phyloP scores from a whole-genome alignment of 805 yeast species.

The Saccharomycopsis capsularis region DNA sequence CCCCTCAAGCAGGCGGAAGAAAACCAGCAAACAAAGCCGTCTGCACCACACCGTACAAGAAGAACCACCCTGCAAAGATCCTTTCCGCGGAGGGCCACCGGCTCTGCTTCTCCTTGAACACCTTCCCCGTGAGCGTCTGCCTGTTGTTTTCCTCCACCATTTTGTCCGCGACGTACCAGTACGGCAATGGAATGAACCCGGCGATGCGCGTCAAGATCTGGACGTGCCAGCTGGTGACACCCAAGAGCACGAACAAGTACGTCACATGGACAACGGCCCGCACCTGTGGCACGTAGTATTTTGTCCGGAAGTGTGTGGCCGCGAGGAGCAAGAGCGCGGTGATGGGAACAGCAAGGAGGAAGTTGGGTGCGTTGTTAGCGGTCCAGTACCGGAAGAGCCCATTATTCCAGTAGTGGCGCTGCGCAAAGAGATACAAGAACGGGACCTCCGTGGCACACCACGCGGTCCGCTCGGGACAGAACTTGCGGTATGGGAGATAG shows the following conservation, averaged over 20 bases:
- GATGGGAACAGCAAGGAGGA: constrained; percentile 67
- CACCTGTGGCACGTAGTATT: constrained; percentile 32
- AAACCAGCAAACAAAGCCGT: constrained; percentile 72
- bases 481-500: constrained; percentile 44
- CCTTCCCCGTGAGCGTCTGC: constrained; percentile 21
- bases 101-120: constrained; percentile 6
- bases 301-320: constrained; percentile 31
- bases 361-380: constrained; percentile 71
- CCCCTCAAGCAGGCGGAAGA: constrained; percentile 81
- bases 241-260: constrained; percentile 40
- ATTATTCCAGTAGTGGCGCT: constrained; percentile 72
- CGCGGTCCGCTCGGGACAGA: constrained; percentile 66
- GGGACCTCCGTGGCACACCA: constrained; percentile 67
- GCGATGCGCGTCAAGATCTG: constrained; percentile 80
- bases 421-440: constrained; percentile 64
- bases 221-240: constrained; percentile 63
- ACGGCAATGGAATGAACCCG: constrained; percentile 66
- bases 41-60: constrained; percentile 63
- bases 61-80: constrained; percentile 40
- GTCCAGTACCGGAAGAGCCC: constrained; percentile 87
- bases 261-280: constrained; percentile 39
- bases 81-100: constrained; percentile 25
- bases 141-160: constrained; percentile 23
- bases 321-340: constrained; percentile 40
- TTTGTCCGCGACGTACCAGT: constrained; percentile 59